Conservation (phyloP, 139 green algal genomes). For the Chlamydomonas schloesseri region DNA sequence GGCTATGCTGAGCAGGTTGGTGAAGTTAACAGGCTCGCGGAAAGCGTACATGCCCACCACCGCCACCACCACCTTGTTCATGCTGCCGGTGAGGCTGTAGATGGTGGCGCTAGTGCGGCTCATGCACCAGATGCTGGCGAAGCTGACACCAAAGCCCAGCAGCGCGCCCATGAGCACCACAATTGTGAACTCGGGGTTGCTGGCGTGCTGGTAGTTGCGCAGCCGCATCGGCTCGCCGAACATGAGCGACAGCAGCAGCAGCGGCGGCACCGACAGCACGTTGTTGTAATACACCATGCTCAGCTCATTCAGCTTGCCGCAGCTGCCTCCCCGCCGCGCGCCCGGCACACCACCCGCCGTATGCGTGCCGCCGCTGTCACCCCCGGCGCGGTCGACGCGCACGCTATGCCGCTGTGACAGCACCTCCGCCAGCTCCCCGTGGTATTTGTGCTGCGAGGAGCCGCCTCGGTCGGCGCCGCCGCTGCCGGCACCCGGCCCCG, state of each 20-base stretch:
- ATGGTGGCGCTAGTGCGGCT: slow-evolving; percentile 58
- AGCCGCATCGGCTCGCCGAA: slow-evolving; percentile 67
- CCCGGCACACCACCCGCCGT: not conserved
- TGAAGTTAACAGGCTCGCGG: slow-evolving; percentile 26
- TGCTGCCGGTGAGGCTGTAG: slow-evolving; percentile 54
- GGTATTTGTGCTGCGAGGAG: too few relatives aligned
- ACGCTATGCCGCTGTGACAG: not conserved
- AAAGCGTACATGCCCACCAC: slow-evolving; percentile 54
- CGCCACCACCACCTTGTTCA: slow-evolving; percentile 63
- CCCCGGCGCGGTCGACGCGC: not conserved
- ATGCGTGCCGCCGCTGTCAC: not conserved
- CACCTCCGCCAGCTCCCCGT: too few relatives aligned
- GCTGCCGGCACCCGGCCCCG: not conserved
- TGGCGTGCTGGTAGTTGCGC: slow-evolving; percentile 6
- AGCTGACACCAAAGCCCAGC: slow-evolving; percentile 59
- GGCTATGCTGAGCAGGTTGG: slow-evolving; percentile 52
- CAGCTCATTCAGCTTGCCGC: slow-evolving; percentile 40
- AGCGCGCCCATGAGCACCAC: slow-evolving; percentile 52
- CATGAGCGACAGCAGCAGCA: slow-evolving; percentile 75
- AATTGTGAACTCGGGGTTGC: slow-evolving; percentile 43
- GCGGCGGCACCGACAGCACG: slow-evolving; percentile 86
- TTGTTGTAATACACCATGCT: slow-evolving; percentile 93
- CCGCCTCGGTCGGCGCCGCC: not conserved
- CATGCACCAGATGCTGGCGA: slow-evolving; percentile 68
- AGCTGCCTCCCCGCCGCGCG: not conserved